These are phyloP conservation scores for Ophiostoma sp. DNA, from an alignment of 2,329 filamentous ascomycete genomes.

Conservation along the genomic window DNA sequence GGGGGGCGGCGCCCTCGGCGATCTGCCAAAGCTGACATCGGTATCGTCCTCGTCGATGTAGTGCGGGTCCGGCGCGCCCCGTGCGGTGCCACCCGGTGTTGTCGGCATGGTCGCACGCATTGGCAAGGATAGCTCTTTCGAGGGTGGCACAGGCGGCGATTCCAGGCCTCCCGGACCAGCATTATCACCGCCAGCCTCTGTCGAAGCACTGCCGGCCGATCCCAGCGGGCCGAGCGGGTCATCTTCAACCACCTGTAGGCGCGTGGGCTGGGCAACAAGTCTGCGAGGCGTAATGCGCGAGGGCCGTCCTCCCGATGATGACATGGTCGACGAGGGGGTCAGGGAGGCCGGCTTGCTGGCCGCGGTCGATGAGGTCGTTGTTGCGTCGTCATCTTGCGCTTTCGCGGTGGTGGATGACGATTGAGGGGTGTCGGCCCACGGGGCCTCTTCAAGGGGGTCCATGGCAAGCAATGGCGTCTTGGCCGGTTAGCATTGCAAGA, in stretches of 20 bases:
- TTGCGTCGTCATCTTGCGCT: conserved; percentile 29
- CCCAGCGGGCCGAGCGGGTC: conserved; percentile 76
- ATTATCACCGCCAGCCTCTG: conserved; percentile 27
- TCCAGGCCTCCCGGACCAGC: conserved; percentile 23
- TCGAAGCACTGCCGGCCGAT: conserved; percentile 45
- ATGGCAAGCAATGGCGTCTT: conserved; percentile 35
- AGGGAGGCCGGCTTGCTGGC: conserved; percentile 34
- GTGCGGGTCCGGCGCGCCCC: conserved; percentile 57
- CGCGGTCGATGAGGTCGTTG: conserved; percentile 35
- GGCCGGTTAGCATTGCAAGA: background rate
- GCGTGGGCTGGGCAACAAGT: conserved; percentile 72
- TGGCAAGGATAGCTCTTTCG: conserved; percentile 64
- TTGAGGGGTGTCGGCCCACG: conserved; percentile 52
- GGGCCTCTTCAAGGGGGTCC: conserved; percentile 54
- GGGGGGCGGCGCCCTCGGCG: conserved; percentile 66
- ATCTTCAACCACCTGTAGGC: conserved; percentile 74
- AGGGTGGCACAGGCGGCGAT: conserved; percentile 66
- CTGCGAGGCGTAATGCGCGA: conserved; percentile 56
- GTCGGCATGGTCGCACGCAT: conserved; percentile 59
- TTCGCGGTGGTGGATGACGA: conserved; percentile 29
- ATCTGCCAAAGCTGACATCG: conserved; percentile 48
- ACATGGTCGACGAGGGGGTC: conserved; percentile 33
- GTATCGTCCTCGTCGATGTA: conserved; percentile 72
- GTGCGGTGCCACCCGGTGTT: conserved; percentile 34
- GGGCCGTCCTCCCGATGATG: conserved; percentile 41